Conservation (phyloP, 1,284 basidiomycete genomes). For the Phellopilus nigrolimitatus region DNA sequence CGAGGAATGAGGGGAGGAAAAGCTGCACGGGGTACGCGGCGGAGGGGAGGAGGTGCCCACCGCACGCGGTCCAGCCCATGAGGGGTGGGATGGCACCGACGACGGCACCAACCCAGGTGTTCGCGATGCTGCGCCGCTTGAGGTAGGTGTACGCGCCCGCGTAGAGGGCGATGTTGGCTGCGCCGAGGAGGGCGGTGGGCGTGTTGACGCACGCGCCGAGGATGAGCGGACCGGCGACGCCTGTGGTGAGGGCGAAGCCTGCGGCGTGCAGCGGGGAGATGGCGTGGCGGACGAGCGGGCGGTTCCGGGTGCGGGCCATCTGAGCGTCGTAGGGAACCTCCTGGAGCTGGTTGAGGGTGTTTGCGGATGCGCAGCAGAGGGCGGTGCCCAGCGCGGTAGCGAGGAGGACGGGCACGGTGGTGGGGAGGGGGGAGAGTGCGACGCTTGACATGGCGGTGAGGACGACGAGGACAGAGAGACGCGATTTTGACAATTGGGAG, state of each 20-base stretch:
- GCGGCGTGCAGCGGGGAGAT: slow-evolving; percentile 85
- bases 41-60: slow-evolving; percentile 72
- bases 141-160: slow-evolving; percentile 91
- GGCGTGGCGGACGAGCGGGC: slow-evolving; percentile 84
- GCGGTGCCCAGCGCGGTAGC: slow-evolving; percentile 87
- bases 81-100: slow-evolving; percentile 93
- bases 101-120: slow-evolving; percentile 94
- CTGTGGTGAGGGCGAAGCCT: slow-evolving; percentile 73
- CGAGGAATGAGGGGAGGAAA: slow-evolving; percentile 50
- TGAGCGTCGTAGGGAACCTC: slow-evolving; percentile 97
- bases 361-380: slow-evolving; percentile 90
- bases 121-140: slow-evolving; percentile 85
- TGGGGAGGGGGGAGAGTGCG: slow-evolving; percentile 84
- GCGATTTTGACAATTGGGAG: slow-evolving; percentile 81
- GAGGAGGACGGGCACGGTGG: slow-evolving; percentile 78
- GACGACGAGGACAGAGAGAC: slow-evolving; percentile 84
- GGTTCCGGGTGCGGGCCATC: slow-evolving; percentile 85
- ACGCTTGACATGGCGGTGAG: slow-evolving; percentile 92
- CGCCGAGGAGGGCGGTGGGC: slow-evolving; percentile 80
- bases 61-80: slow-evolving; percentile 98
- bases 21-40: slow-evolving; percentile 50
- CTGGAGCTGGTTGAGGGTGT: slow-evolving; percentile 92
- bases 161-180: slow-evolving; percentile 86
- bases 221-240: slow-evolving; percentile 71
- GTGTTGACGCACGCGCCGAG: slow-evolving; percentile 88